A percentile compares a stretch with the other conserved stretches of the same genome.
These are phyloP conservation scores for Vicia villosa DNA, from an alignment of 306 rosid genomes.

Conservation along the genomic window DNA sequence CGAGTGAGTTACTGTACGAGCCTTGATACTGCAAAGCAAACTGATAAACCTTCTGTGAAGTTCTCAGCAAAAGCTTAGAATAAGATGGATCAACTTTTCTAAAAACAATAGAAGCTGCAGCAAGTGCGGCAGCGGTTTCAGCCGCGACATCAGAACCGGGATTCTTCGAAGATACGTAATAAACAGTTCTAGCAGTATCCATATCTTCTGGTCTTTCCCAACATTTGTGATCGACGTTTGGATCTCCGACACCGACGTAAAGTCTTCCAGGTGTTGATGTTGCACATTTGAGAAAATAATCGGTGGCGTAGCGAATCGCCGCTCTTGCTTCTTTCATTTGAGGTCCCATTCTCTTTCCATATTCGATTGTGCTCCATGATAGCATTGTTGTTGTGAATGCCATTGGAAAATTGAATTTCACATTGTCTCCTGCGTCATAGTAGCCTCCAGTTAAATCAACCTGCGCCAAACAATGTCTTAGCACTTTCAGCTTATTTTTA, in stretches of 20 bases:
- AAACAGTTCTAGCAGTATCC: slow-evolving; percentile 65
- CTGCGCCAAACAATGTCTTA: slow-evolving; percentile 44
- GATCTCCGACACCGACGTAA: slow-evolving; percentile 90
- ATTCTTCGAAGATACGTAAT: slow-evolving; percentile 59
- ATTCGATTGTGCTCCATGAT: slow-evolving; percentile 82
- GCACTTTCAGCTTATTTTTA: too few species aligned
- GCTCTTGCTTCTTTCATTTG: slow-evolving; percentile 53
- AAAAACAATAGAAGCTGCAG: slow-evolving; percentile 86
- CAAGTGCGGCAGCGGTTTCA: slow-evolving; percentile 88
- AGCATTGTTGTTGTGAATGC: slow-evolving; percentile 87
- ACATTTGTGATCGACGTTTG: slow-evolving; percentile 76
- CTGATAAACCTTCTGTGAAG: slow-evolving; percentile 67
- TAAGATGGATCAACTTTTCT: slow-evolving; percentile 64
- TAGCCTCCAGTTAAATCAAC: slow-evolving; percentile 92
- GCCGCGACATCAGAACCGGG: slow-evolving; percentile 95
- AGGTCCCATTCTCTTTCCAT: slow-evolving; percentile 73
- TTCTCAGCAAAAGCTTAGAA: slow-evolving; percentile 55
- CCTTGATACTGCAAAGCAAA: slow-evolving; percentile 77
- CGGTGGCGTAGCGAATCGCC: slow-evolving; percentile 80
- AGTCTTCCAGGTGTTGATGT: slow-evolving; percentile 66
- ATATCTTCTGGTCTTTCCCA: slow-evolving; percentile 99
- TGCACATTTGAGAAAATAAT: slow-evolving; percentile 81
- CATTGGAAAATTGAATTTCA: slow-evolving; percentile 94
- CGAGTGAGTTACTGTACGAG: slow-evolving; percentile 79
- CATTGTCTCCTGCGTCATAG: slow-evolving; percentile 94